Percentiles rank a stretch among this genome's conserved stretches.
These are phyloP conservation scores for Camellia sinensis DNA, from an alignment of 148 eudicot species.

Conservation along the genomic window DNA sequence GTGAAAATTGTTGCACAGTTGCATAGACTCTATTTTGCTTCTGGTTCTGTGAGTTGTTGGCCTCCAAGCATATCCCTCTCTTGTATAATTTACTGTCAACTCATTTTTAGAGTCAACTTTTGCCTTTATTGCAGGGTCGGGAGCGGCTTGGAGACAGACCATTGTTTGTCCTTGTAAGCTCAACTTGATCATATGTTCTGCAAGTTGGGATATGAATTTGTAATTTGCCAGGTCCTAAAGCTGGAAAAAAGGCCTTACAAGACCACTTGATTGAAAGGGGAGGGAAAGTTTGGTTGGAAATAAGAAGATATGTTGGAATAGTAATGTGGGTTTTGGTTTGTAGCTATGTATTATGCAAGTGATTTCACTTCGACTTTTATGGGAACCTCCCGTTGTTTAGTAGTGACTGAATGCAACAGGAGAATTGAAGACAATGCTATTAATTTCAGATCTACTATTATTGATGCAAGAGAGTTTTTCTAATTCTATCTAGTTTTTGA, in stretches of 20 bases:
- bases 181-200: conserved; percentile 13
- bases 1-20: too few species aligned
- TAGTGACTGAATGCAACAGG: too few species aligned
- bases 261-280: background rate
- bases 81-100: background rate
- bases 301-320: background rate
- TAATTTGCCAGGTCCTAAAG: conserved; percentile 9
- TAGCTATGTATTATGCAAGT: background rate
- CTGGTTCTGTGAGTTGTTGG: background rate
- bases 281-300: background rate
- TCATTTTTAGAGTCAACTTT: background rate
- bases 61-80: background rate
- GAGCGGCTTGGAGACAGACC: conserved; percentile 69
- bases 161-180: conserved; percentile 68
- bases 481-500: too few species aligned
- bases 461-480: too few species aligned
- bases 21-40: background rate
- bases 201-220: conserved; percentile 1
- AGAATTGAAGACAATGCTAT: too few species aligned
- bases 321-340: background rate
- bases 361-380: background rate
- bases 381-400: background rate
- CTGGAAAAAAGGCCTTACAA: background rate
- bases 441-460: too few species aligned
- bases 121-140: conserved; percentile 60